These are phyloP conservation scores for Arachis stenosperma DNA, from an alignment of 306 rosid species.

Conservation along the genomic window DNA sequence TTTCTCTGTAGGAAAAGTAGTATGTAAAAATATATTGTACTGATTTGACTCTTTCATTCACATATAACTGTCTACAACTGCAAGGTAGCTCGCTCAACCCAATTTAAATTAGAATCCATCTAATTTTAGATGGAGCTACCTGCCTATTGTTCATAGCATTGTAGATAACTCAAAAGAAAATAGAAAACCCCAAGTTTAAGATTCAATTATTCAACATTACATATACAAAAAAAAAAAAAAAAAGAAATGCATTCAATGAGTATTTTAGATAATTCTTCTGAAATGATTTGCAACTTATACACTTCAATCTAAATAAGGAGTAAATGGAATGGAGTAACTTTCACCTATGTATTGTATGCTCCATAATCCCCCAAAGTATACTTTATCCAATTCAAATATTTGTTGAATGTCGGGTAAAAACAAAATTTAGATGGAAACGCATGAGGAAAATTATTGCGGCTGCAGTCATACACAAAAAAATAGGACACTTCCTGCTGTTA, in stretches of 20 bases:
- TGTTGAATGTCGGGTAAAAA: slow-evolving; percentile 19
- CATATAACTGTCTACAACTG: slow-evolving; percentile 28
- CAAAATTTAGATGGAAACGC: slow-evolving; percentile 11
- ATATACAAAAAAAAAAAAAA: background rate
- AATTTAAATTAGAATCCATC: slow-evolving; percentile 3
- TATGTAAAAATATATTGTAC: slow-evolving; percentile 1
- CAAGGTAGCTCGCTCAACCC: slow-evolving; percentile 16
- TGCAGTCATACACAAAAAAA: background rate
- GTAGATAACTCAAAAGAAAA: slow-evolving; percentile 26
- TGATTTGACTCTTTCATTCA: slow-evolving; percentile 28
- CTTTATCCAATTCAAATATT: slow-evolving; percentile 17
- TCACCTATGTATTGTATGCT: slow-evolving; percentile 6
- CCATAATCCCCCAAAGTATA: slow-evolving; percentile 11
- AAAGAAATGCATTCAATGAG: slow-evolving; percentile 10
- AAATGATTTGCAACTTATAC: slow-evolving; percentile 1
- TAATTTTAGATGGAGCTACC: slow-evolving; percentile 21
- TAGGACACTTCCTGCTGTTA: slow-evolving; percentile 8
- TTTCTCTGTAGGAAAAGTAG: slow-evolving; percentile 83
- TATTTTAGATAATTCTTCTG: slow-evolving; percentile 17
- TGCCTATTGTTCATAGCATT: slow-evolving; percentile 1
- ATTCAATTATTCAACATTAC: slow-evolving; percentile 30
- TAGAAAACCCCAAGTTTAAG: slow-evolving; percentile 21
- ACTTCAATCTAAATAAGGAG: slow-evolving; percentile 1
- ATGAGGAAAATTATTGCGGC: background rate
- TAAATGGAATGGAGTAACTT: background rate